phyloP scores from a whole-genome alignment of 2,329 filamentous ascomycete species.

The Helotiales sp. region DNA sequence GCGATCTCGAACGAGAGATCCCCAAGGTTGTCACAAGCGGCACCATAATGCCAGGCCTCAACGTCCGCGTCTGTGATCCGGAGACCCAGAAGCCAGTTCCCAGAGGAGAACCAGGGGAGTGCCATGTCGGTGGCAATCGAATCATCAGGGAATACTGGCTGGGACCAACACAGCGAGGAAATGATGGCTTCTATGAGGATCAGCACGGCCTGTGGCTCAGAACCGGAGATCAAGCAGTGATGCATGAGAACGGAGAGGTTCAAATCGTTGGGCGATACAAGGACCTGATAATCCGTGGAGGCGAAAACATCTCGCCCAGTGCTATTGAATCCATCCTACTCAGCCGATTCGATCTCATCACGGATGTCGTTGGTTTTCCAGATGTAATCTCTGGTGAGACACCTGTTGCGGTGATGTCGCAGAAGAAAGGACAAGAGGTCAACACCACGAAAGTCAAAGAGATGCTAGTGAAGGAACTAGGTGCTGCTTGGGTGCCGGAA shows the following conservation, averaged over 20 bases:
- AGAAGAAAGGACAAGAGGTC: conserved; percentile 23
- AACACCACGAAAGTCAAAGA: not conserved
- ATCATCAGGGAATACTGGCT: conserved; percentile 88
- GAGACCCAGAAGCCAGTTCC: conserved; percentile 61
- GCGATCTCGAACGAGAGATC: conserved; percentile 53
- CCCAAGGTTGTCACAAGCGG: conserved; percentile 68
- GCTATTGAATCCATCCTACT: conserved; percentile 64
- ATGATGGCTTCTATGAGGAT: conserved; percentile 58
- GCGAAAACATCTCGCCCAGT: conserved; percentile 91
- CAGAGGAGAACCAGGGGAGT: conserved; percentile 70
- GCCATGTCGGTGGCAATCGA: conserved; percentile 79
- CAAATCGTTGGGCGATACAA: conserved; percentile 88
- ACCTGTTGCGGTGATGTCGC: conserved; percentile 73
- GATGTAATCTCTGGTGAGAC: conserved; percentile 81
- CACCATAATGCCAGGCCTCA: conserved; percentile 68
- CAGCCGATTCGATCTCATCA: conserved; percentile 61
- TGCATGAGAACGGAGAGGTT: conserved; percentile 80
- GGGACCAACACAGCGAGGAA: conserved; percentile 64
- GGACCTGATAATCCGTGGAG: conserved; percentile 89
- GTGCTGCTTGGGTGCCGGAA: conserved; percentile 39
- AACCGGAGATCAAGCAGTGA: conserved; percentile 84
- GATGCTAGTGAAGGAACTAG: conserved; percentile 56
- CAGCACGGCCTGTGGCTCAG: conserved; percentile 67
- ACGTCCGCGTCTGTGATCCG: conserved; percentile 72
- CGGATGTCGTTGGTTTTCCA: conserved; percentile 77